Conservation (phyloP, 768 basidiomycete species). For the Galerina sulciceps region DNA sequence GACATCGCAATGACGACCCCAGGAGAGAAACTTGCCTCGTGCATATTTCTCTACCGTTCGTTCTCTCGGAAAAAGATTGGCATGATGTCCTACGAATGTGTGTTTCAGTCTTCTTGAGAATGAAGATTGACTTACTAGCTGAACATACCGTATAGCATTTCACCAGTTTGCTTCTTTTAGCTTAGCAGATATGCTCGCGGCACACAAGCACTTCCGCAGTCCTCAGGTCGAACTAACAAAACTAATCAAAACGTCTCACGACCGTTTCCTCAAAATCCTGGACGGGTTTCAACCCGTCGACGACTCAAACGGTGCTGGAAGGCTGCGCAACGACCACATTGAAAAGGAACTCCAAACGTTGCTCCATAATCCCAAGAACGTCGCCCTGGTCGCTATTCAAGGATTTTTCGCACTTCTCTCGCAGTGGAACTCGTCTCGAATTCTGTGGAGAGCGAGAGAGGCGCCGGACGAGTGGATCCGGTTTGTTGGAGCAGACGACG, state of each 20-base stretch:
- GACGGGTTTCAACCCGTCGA: not conserved
- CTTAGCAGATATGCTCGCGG: not conserved
- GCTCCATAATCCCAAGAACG: slow-evolving; percentile 4
- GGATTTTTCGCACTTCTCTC: slow-evolving; percentile 3
- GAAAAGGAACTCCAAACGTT: not conserved
- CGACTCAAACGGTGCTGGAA: not conserved
- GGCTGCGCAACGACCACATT: not conserved
- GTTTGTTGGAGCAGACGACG: not conserved
- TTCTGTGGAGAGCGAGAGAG: not conserved
- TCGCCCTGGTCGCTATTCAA: slow-evolving; percentile 11
- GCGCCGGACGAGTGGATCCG: slow-evolving; percentile 4
- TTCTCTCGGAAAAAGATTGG: slow-evolving; percentile 4
- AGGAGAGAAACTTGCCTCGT: slow-evolving; percentile 10
- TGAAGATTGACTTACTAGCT: not conserved
- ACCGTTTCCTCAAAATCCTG: slow-evolving; percentile 12
- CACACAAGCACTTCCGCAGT: slow-evolving; percentile 14
- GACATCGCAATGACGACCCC: slow-evolving; percentile 1
- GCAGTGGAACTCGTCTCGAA: slow-evolving; percentile 9
- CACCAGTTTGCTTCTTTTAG: not conserved
- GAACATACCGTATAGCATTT: slow-evolving; percentile 4
- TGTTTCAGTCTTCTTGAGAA: not conserved
- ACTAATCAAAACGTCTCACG: slow-evolving; percentile 10
- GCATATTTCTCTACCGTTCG: slow-evolving; percentile 1
- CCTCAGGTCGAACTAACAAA: slow-evolving; percentile 5
- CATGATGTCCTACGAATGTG: slow-evolving; percentile 8